phyloP scores from a whole-genome alignment of 148 eudicot genomes.

The Vaccinium vitisidaea region DNA sequence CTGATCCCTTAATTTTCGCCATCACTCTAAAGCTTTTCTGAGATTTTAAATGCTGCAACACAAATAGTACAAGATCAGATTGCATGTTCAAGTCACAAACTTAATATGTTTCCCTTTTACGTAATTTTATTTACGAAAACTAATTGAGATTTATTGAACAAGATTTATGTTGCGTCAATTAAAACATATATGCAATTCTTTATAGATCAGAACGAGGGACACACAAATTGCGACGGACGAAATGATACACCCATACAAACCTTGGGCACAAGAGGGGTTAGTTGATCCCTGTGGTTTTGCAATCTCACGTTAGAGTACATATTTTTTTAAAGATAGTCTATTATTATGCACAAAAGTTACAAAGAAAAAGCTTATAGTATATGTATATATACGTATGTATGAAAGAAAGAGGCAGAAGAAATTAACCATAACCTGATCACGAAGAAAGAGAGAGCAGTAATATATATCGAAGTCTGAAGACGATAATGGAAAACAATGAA shows the following conservation, averaged over 20 bases:
- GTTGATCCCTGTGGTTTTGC: not conserved
- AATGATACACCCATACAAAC: not conserved
- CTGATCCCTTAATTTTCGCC: not conserved
- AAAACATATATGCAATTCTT: not conserved
- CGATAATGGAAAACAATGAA: not conserved
- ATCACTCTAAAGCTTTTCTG: not conserved
- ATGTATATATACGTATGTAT: too few species aligned
- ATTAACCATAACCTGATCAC: not conserved
- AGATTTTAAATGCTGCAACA: not conserved
- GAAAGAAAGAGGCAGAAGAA: not conserved
- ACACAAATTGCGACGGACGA: not conserved
- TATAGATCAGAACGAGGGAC: not conserved
- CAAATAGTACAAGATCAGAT: not conserved
- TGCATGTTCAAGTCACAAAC: not conserved
- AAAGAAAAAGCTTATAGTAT: too few species aligned
- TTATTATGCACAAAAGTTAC: too few species aligned
- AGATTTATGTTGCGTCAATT: not conserved
- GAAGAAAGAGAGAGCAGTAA: not conserved
- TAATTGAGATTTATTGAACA: not conserved
- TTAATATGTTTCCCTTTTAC: not conserved
- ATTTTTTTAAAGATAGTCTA: not conserved
- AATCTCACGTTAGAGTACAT: not conserved
- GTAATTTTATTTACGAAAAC: too few species aligned
- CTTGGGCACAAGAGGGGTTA: not conserved
- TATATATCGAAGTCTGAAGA: not conserved